Base-by-base conservation (phyloP, 306 rosid genomes). In the Inga oerstediana region DNA sequence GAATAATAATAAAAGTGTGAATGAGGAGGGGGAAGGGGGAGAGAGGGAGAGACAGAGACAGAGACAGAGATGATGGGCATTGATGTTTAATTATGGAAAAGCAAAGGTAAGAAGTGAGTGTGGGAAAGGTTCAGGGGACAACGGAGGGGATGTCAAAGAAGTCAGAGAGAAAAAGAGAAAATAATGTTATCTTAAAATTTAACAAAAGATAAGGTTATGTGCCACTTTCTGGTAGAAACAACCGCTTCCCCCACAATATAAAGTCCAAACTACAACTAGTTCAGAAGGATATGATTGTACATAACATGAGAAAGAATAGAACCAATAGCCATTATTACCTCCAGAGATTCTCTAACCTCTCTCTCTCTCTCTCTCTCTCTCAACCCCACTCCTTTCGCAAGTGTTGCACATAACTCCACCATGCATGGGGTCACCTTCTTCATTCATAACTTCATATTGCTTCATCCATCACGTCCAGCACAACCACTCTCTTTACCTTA, bases 71-170 rank as follows among this genome's bases (percentile, higher is more conserved):
- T 72, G 83, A 84, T 82, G 89, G 85, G 89, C 70, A 83, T 76
- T 76, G 88, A 85, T 85, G 92, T 80, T 85, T 87, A 89, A 87
- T 89, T 84, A 87, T 89, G 92, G 88, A 80, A 87, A 91, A 89
- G 86, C 88, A 75, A 84, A 89, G 86, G 85, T 82, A 51, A 75
- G 90, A 83, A 73, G 82, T 65, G 83, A 76, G 87, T 44, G 58
- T 45, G 59, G 79, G 82, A 84, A 73, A 85, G 43, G 88, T 46
- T 66, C 64, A 81, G 84, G 88, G 72, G 85, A 80, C 85, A 88
- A 44, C 58, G 82, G 89, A 83, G 84, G 84, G 89, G 87, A 80
- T 81, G 82, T 75, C 88, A 82, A 76, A 85, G 83, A 81, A 85
- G 83, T 84, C 82, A 66, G 89, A 84, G 30, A 59, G 87, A 84